Evolutionary conservation across 2,329 filamentous ascomycete genomes (phyloP).

Genomic region (Aspergillus oerlinghausenensis): DNA sequence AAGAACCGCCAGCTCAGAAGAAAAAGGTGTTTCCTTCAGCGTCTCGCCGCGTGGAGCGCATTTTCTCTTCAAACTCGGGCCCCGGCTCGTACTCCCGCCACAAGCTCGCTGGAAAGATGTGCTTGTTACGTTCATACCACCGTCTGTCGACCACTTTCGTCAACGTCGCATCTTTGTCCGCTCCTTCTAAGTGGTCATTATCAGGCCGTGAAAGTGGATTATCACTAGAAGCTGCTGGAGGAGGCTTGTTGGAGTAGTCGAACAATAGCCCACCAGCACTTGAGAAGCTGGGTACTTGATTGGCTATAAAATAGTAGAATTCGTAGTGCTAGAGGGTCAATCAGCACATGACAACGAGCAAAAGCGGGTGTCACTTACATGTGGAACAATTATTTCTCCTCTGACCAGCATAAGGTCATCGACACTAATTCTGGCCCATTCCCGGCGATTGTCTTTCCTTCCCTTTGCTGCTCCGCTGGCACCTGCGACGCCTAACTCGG

Average conservation of each 20-base stretch:
- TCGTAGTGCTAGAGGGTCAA: slow-evolving; percentile 72
- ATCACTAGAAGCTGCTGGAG: slow-evolving; percentile 26
- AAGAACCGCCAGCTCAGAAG: slow-evolving; percentile 44
- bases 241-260: slow-evolving; percentile 58
- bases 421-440: slow-evolving; percentile 91
- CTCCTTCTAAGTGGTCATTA: slow-evolving; percentile 65
- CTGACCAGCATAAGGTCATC: slow-evolving; percentile 93
- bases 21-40: slow-evolving; percentile 90
- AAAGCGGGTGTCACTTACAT: slow-evolving; percentile 57
- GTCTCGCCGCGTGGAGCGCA: slow-evolving; percentile 71
- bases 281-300: slow-evolving; percentile 58
- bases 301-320: slow-evolving; percentile 94
- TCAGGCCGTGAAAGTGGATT: slow-evolving; percentile 44
- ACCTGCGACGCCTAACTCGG: slow-evolving; percentile 69
- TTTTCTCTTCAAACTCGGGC: slow-evolving; percentile 64
- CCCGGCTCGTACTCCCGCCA: slow-evolving; percentile 95
- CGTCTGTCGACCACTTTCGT: slow-evolving; percentile 94
- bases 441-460: slow-evolving; percentile 60
- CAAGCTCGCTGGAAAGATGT: slow-evolving; percentile 92
- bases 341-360: slow-evolving; percentile 5
- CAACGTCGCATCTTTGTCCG: slow-evolving; percentile 67
- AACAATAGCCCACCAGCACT: slow-evolving; percentile 77
- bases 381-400: slow-evolving; percentile 86
- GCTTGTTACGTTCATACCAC: slow-evolving; percentile 97
- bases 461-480: slow-evolving; percentile 44